Evolutionary conservation across 495 filamentous ascomycete genomes (phyloP).

Genomic region (Xylaria scruposa): DNA sequence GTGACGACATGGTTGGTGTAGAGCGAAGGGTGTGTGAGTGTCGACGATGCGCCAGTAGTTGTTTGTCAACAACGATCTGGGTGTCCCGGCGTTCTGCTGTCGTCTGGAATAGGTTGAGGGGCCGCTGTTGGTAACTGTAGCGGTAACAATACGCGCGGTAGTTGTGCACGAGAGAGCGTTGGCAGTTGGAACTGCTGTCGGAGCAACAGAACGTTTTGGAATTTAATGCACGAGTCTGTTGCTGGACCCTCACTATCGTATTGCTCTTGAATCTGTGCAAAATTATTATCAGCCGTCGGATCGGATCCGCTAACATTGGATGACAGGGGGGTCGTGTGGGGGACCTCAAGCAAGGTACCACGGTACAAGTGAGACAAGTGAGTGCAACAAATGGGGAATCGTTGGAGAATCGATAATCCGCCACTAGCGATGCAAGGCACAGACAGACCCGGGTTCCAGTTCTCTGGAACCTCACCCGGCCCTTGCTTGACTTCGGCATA

Average conservation of each 20-base stretch:
- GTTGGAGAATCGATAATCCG: conserved; percentile 18
- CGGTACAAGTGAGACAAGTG: background rate
- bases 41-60: background rate
- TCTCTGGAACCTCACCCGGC: background rate
- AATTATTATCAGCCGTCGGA: conserved; percentile 12
- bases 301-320: background rate
- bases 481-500: too few species aligned
- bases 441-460: background rate
- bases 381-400: background rate
- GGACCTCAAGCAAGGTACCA: background rate
- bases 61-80: background rate
- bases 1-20: conserved; percentile 30
- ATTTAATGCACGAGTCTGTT: background rate
- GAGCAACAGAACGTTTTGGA: background rate
- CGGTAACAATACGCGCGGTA: background rate
- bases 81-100: background rate
- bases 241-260: background rate
- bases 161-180: background rate
- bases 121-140: too few species aligned
- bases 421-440: conserved; percentile 1
- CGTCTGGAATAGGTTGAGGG: too few species aligned
- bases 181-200: background rate
- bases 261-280: conserved; percentile 9
- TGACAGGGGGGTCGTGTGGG: background rate
- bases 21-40: background rate